These are phyloP conservation scores for Centrapalus pauciflorus DNA, from an alignment of 129 eudicot species.

Conservation along the genomic window DNA sequence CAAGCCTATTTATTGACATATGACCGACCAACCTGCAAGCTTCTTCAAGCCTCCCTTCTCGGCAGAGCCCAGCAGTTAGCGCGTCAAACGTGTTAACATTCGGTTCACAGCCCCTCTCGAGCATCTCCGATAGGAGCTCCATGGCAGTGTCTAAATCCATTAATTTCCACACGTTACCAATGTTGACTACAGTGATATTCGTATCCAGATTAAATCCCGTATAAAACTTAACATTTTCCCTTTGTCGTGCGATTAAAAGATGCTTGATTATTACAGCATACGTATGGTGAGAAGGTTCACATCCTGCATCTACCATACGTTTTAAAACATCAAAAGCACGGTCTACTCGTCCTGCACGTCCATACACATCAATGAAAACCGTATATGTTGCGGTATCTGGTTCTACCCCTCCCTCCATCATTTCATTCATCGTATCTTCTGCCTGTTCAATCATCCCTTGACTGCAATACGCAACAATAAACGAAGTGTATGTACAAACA, in stretches of 20 bases:
- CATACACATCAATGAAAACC: conserved; percentile 70
- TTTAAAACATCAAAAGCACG: conserved; percentile 54
- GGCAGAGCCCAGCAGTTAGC: conserved; percentile 55
- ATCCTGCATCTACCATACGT: conserved; percentile 54
- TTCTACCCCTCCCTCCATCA: conserved; percentile 43
- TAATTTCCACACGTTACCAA: conserved; percentile 68
- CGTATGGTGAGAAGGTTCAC: conserved; percentile 70
- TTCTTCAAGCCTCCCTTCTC: conserved; percentile 57
- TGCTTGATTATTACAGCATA: conserved; percentile 68
- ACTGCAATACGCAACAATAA: conserved; percentile 64
- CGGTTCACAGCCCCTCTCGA: conserved; percentile 46
- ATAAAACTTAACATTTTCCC: conserved; percentile 10
- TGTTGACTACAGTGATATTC: conserved; percentile 20
- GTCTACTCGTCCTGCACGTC: conserved; percentile 43
- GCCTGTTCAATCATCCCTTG: conserved; percentile 68
- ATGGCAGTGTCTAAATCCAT: conserved; percentile 51
- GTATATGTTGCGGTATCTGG: conserved; percentile 69
- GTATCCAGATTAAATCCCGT: conserved; percentile 11
- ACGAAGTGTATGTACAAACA: conserved; percentile 66
- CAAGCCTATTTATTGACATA: conserved; percentile 47
- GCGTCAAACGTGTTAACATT: conserved; percentile 45
- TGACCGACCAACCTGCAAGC: conserved; percentile 46
- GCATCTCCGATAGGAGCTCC: conserved; percentile 58
- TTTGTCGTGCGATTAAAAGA: conserved; percentile 31
- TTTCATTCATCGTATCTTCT: conserved; percentile 47